Evolutionary conservation across 2,329 filamentous ascomycete genomes (phyloP), one percentile per base, ranked within the genome.

Genomic region (Pseudogymnoascus sp.): DNA sequence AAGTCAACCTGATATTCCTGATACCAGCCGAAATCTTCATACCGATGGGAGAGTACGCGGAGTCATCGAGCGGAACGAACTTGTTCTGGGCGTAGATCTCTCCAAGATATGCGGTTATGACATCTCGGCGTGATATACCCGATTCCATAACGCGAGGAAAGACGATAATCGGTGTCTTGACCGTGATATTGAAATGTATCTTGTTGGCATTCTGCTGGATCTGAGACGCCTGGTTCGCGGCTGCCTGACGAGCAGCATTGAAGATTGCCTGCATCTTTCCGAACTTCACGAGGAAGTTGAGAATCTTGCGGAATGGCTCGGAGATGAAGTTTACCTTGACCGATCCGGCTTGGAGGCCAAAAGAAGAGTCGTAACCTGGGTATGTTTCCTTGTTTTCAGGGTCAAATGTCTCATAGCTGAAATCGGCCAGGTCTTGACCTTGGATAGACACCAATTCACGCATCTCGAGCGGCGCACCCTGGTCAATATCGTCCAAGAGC

Each of bases 181-280:
- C 84, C 18, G 95, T 81, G 18, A 99, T 84, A 70, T 99, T 94
- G 62, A 97, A 97, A 72, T 95, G 92, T 78, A 97, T 90, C 66
- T 90, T 91, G 70, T 87, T 90, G 0, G 90, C 89, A 70, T 87
- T 92, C 70, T 97, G 88, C 71, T 97, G 94, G 5, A 99, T 84
- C 71, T 97, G 92, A 63, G 85, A 96, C 8, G 94, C 95, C 73
- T 97, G 92, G 65, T 90, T 93, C 39, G 94, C 90, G 2, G 95
- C 94, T 39, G 93, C 95, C 74, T 96, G 91, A 35, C 95, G 86
- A 10, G 95, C 94, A 42, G 94, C 93, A 71, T 99, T 99, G 79
- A 96, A 99, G 60, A 99, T 89, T 21, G 94, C 93, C 75, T 99
- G 94, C 94, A 99, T 99, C 76, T 96, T 96, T 64, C 95, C 94